Evolutionary conservation across 2,329 filamentous ascomycete species (phyloP).

Genomic region (Aspergillus texensis): DNA sequence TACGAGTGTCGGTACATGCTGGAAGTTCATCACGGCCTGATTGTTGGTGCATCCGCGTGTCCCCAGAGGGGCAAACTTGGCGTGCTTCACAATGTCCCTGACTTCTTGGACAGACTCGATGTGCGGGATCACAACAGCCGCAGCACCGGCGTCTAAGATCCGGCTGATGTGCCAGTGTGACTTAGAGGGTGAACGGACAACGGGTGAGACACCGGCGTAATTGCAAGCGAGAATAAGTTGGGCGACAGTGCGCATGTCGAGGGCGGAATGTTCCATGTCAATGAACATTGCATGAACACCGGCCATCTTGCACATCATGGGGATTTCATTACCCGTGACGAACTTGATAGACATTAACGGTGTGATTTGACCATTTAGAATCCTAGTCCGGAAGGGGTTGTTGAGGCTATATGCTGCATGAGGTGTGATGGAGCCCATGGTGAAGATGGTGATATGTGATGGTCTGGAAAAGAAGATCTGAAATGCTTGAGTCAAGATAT

Average conservation of each 20-base stretch:
- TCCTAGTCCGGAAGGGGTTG: not conserved
- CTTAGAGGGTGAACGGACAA: not conserved
- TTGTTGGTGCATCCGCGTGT: not conserved
- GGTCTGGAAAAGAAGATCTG: not conserved
- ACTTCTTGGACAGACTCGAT: not conserved
- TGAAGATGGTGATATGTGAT: not conserved
- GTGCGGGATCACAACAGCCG: not conserved
- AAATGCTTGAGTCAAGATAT: not conserved
- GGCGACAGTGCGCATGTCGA: constrained; percentile 39
- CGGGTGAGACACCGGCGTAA: constrained; percentile 28
- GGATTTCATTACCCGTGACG: constrained; percentile 17
- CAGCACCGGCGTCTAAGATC: not conserved
- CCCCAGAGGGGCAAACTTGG: not conserved
- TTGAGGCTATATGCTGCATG: not conserved
- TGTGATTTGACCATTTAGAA: not conserved
- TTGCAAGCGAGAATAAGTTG: constrained; percentile 45
- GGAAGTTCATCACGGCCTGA: not conserved
- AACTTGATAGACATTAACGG: not conserved
- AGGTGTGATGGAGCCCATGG: not conserved
- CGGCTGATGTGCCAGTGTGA: not conserved
- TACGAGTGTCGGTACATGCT: not conserved
- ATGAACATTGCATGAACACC: constrained; percentile 48
- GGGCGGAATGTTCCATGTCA: constrained; percentile 50
- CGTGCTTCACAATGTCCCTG: not conserved
- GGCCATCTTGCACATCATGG: constrained; percentile 45